phyloP scores from a whole-genome alignment of 352 stramenopile genomes.

The Phytopythium kandeliae region DNA sequence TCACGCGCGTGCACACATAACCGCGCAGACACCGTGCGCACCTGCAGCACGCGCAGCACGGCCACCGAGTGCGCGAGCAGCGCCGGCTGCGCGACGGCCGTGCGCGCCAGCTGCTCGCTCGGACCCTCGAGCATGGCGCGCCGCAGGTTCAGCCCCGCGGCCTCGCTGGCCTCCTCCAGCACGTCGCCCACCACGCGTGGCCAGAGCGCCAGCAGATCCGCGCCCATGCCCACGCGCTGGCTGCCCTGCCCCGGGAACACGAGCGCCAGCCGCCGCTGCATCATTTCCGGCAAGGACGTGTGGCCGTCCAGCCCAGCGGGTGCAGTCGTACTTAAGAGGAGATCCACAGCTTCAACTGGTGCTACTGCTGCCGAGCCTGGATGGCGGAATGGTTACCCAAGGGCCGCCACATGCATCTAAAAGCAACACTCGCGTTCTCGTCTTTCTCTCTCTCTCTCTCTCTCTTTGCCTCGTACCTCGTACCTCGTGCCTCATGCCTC shows the following conservation, averaged over 20 bases:
- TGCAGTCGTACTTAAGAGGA: too few species aligned
- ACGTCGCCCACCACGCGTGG: conserved; percentile 39
- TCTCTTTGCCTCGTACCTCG: background rate
- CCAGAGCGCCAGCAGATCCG: conserved; percentile 73
- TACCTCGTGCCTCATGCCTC: background rate
- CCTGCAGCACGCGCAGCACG: conserved; percentile 55
- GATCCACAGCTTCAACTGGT: too few species aligned
- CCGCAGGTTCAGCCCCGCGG: conserved; percentile 46
- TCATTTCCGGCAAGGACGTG: background rate
- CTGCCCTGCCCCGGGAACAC: conserved; percentile 85
- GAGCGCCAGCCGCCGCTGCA: conserved; percentile 37
- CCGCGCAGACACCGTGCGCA: too few species aligned
- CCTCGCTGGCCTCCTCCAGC: conserved; percentile 78
- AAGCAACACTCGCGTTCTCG: background rate
- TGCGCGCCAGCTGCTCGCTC: conserved; percentile 58
- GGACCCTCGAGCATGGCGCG: conserved; percentile 57
- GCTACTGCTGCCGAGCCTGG: too few species aligned
- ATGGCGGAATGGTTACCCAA: too few species aligned
- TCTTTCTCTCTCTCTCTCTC: background rate
- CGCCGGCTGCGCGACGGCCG: conserved; percentile 68
- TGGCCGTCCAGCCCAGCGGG: too few species aligned
- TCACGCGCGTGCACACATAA: too few species aligned
- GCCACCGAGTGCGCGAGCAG: conserved; percentile 77
- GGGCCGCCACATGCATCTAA: background rate
- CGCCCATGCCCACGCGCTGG: conserved; percentile 74